Evolutionary conservation across 1,284 basidiomycete species (phyloP).

Genomic region (Mycena citricolor): DNA sequence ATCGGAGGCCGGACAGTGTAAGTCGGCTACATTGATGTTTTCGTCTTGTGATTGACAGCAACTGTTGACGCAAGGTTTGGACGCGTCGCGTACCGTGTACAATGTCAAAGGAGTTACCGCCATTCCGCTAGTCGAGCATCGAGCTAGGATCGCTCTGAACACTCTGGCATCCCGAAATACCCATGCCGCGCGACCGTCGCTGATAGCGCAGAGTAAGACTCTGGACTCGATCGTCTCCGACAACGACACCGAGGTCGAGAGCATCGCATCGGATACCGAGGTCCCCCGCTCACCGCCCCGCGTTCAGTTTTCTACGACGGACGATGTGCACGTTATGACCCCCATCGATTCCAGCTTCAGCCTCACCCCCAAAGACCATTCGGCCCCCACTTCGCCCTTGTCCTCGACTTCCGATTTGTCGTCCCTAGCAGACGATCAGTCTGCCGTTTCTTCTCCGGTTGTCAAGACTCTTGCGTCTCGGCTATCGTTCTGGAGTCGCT

Average conservation of each 20-base stretch:
- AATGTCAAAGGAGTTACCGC: constrained; percentile 63
- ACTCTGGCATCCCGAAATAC: constrained; percentile 50
- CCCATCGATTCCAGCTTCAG: constrained; percentile 30
- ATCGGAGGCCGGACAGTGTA: constrained; percentile 60
- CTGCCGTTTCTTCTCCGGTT: constrained; percentile 47
- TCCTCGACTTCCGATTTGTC: constrained; percentile 56
- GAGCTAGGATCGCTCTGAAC: constrained; percentile 52
- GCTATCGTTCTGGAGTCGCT: constrained; percentile 70
- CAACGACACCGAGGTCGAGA: constrained; percentile 15
- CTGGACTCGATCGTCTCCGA: constrained; percentile 26
- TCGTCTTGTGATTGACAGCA: constrained; percentile 16
- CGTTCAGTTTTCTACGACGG: constrained; percentile 49
- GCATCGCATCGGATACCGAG: constrained; percentile 15
- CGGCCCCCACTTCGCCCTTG: constrained; percentile 29
- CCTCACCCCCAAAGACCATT: constrained; percentile 25
- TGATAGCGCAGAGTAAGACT: constrained; percentile 33
- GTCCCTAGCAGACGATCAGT: constrained; percentile 51
- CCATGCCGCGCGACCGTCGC: constrained; percentile 43
- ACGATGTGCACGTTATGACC: constrained; percentile 43
- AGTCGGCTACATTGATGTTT: constrained; percentile 33
- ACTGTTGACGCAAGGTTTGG: constrained; percentile 52
- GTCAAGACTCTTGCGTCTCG: constrained; percentile 61
- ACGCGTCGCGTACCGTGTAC: constrained; percentile 58
- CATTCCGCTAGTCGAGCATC: constrained; percentile 63
- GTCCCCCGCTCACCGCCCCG: constrained; percentile 29